Base-by-base conservation (phyloP, 148 eudicot species). In the Rheum nobile region DNA sequence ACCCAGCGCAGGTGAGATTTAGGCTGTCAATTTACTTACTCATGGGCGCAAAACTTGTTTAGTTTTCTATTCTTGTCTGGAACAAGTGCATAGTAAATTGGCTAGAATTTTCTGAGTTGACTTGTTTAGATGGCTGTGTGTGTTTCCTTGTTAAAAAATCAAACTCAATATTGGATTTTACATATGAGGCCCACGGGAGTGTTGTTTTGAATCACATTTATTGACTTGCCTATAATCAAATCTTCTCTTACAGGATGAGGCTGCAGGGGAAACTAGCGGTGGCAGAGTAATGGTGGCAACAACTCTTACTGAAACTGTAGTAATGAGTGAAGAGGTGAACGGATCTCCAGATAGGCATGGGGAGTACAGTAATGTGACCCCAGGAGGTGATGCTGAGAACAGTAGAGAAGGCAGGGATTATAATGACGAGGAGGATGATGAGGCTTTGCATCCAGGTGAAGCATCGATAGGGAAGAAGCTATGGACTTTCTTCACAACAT, bases 391-490 rank as follows among this genome's bases (percentile, higher is more conserved):
- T 32, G 70, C 70, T 4, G 70, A 65, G 39, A 65, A 65, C 32
- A 50, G 52, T 31, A 71, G 72, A 44, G 55, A 43, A 32, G 55
- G 52, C 12, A 79, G 71, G 17, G 83, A 52, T 2, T 78, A 67
- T 22, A 74, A 46, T 31, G 83, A 71, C 0, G 84, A 78, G 6
- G 83, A 79, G 2, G 87, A 81, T 0, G 85, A 85, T 0, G 96
- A 89, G 82, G 76, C 76, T 12, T 86, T 84, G 81, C 97, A 88
- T 83, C 98, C 96, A 16, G 99, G 99, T 41, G 92, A 95, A 85
- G 94, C 75, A 52, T 95, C 99, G 21, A 85, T 91, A 6, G 95
- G 96, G 35, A 95, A 90, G 87, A 95, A 87, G 83, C 82, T 95
- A 0, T 92, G 96, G 96, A 95, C 84, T 38, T 95, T 95, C 81